These are phyloP conservation scores for Hanseniaspora valbyensis DNA, from an alignment of 805 yeast genomes.

Conservation along the genomic window DNA sequence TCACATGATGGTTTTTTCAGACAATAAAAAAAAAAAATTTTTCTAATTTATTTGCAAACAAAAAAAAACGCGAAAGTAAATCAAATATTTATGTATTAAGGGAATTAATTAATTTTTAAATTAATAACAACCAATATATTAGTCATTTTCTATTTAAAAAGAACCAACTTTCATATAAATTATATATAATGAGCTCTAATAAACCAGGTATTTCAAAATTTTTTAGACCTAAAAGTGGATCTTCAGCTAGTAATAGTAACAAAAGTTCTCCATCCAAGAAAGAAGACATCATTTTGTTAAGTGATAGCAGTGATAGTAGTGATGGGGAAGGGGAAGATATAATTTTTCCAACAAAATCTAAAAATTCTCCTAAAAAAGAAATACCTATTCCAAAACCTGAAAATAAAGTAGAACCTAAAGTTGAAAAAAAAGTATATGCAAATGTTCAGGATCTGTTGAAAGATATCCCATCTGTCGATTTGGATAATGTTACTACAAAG, in stretches of 20 bases:
- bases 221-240: not conserved
- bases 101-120: too few species aligned
- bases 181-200: not conserved
- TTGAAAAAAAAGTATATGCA: slow-evolving; percentile 19
- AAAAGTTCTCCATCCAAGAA: not conserved
- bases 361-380: slow-evolving; percentile 1
- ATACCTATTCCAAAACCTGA: slow-evolving; percentile 7
- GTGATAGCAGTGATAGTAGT: slow-evolving; percentile 7
- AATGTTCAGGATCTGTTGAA: slow-evolving; percentile 48
- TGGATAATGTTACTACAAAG: slow-evolving; percentile 40
- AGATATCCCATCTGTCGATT: slow-evolving; percentile 62
- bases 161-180: too few species aligned
- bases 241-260: slow-evolving; percentile 15
- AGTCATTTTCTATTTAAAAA: too few species aligned
- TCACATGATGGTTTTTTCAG: too few species aligned
- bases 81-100: too few species aligned
- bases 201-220: slow-evolving; percentile 5
- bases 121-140: too few species aligned
- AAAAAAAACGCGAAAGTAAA: too few species aligned
- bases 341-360: slow-evolving; percentile 16
- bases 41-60: too few species aligned
- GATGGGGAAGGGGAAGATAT: slow-evolving; percentile 17
- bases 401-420: not conserved
- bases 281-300: not conserved
- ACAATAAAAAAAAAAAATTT: too few species aligned